These are phyloP conservation scores for Wallacemonas sp. DNA, from an alignment of 208 protist species.

Conservation along the genomic window DNA sequence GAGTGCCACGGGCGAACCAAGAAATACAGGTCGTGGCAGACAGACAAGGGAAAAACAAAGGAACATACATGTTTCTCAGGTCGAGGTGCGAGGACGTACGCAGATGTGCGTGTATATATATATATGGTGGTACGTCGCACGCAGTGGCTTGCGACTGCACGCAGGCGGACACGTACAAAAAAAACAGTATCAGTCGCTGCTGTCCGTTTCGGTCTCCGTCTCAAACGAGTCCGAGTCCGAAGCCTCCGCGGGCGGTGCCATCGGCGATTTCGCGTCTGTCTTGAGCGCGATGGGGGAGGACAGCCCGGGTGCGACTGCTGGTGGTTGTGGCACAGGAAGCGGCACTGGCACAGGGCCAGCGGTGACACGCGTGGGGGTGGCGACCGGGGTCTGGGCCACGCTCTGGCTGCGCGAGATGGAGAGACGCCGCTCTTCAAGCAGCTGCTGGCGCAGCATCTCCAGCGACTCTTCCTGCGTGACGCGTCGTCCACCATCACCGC, in stretches of 20 bases:
- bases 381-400: not conserved
- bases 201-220: not conserved
- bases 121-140: too few species aligned
- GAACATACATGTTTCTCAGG: not conserved
- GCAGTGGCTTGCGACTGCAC: too few species aligned
- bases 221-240: too few species aligned
- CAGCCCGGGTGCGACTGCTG: too few species aligned
- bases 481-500: not conserved
- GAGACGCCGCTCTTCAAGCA: slow-evolving; percentile 17
- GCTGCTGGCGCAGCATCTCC: slow-evolving; percentile 18
- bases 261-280: too few species aligned
- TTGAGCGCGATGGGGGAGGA: too few species aligned
- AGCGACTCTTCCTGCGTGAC: slow-evolving; percentile 17
- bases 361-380: not conserved
- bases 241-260: too few species aligned
- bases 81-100: not conserved
- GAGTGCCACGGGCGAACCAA: too few species aligned
- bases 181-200: slow-evolving; percentile 1
- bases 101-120: too few species aligned
- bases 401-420: slow-evolving; percentile 16
- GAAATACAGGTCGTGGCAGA: too few species aligned
- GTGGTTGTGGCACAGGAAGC: slow-evolving; percentile 1
- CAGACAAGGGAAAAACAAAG: not conserved
- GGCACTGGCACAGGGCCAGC: not conserved
- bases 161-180: too few species aligned